Evolutionary conservation across 2,329 filamentous ascomycete genomes (phyloP), one percentile per base, ranked within the genome.

Genomic region (Fusarium sp.): DNA sequence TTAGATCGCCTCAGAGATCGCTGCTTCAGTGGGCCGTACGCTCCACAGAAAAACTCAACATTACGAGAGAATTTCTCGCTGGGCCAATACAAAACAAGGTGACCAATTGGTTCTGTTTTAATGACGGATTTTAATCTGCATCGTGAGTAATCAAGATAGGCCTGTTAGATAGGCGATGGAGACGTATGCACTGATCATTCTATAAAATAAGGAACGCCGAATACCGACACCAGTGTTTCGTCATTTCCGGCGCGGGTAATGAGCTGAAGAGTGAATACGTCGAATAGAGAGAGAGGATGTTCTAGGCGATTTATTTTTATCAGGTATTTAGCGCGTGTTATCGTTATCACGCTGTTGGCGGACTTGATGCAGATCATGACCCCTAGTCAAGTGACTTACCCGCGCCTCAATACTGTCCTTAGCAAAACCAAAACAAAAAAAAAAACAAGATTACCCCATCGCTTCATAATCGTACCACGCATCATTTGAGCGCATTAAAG

Each of bases 71-170:
- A 63, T 46, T 51, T 42, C 2, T 2, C 13, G 6, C 2, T 2
- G n/a, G n/a, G 4, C 63, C 63, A 66, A 66, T 66, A 29, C 51
- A 15, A 18, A 35, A 21, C 8, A n/a, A 13, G 21, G 39, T 67
- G 63, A 67, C 63, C 64, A 67, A 67, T 66, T 40, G 52, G 9
- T 54, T 48, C n/a, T 46, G 31, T 68, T 66, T 68, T 40, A 65
- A 69, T 69, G 60, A 69, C 65, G 64, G 64, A 67, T 68, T 45
- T 50, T 25, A 51, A 58, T 46, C 45, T 57, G 27, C 8, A 11
- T 36, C 23, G 25, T n/a, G n/a, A 35, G 29, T 29, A 47, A 54
- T 66, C 41, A 63, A 67, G 63, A 67, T 67, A 64, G 64, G 64
- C 54, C 65, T 51, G 42, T 37, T 50, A 66, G 63, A 66, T 66